phyloP scores from a whole-genome alignment of 2,329 filamentous ascomycete genomes.

The Diaporthe ilicicola region DNA sequence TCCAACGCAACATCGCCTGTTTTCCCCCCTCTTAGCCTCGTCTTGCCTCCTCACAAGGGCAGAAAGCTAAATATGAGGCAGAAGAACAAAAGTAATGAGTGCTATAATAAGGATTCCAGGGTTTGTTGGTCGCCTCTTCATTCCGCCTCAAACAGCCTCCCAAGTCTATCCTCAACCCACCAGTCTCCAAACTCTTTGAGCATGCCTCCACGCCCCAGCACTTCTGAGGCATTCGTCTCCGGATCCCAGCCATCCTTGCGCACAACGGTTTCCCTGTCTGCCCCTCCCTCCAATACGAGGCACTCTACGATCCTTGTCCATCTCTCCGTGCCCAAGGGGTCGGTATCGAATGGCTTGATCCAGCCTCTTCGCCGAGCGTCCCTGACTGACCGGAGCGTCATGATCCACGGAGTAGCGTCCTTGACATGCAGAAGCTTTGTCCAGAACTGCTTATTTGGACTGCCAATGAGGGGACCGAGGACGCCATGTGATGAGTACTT shows the following conservation, averaged over 20 bases:
- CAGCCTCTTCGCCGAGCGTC: conserved; percentile 42
- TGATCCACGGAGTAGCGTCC: conserved; percentile 42
- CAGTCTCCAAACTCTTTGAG: conserved; percentile 14
- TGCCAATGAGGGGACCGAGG: conserved; percentile 14
- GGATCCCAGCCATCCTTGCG: conserved; percentile 43
- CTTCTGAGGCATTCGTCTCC: conserved; percentile 39
- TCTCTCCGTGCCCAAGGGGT: conserved; percentile 39
- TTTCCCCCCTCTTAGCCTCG: not conserved
- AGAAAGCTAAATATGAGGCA: not conserved
- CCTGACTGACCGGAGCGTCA: conserved; percentile 42
- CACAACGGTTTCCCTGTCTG: conserved; percentile 40
- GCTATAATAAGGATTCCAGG: not conserved
- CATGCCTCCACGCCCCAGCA: conserved; percentile 35
- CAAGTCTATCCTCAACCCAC: conserved; percentile 16
- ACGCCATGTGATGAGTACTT: not conserved
- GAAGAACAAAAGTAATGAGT: too few relatives aligned
- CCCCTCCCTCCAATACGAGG: conserved; percentile 40
- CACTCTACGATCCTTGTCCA: conserved; percentile 42
- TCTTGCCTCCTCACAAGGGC: not conserved
- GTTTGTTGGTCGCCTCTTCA: not conserved
- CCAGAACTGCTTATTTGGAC: conserved; percentile 35
- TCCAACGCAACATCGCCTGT: not conserved
- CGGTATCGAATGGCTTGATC: conserved; percentile 43
- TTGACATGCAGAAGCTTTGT: conserved; percentile 30
- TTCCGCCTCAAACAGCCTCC: not conserved